Evolutionary conservation across 192 early-diverging fungal genomes (phyloP), one percentile per base, ranked within the genome.

Genomic region (Backusella liffmaniae): DNA sequence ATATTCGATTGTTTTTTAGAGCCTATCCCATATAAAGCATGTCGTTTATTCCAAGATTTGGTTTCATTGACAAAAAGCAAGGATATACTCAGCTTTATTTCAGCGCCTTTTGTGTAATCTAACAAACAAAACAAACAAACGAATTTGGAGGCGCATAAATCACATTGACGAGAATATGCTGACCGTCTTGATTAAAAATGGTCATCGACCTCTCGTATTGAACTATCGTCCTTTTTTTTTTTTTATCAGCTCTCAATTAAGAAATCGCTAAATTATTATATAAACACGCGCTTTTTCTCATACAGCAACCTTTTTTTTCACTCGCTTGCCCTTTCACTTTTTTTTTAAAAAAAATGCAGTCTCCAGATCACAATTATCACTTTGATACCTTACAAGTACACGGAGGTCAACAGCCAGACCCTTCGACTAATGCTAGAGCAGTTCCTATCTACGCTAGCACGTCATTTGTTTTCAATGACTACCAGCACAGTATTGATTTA

Each of bases 321-420:
- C 32, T 3, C 26, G 36, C 56, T 62, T 5, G 29, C n/a, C 29
- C 23, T 62, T 30, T 29, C 5, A 6, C 6, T 29, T 32, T 32
- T 51, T 16, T 51, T 51, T 51, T 26, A 23, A 23, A 56, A n/a
- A 56, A 56, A 29, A 62, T 62, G 26, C 12, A 29, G 56, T 62
- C 56, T 29, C 9, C 21, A 66, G 68, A 80, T 13, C 70, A 39
- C 23, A 73, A 85, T 75, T 80, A 82, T 66, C 88, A 83, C 74
- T 97, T 97, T 77, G 95, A 97, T 73, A 98, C 95, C 41, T 88
- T 96, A 26, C 95, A 96, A 81, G 82, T 98, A 13, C 96, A 98
- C 75, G 94, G 94, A 23, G 96, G 95, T 34, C 94, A 70, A 71
- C 66, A 21, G 80, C 91, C 66, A 53, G 85, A 90, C 68, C 18